Conservation (phyloP, 352 stramenopile species). For the Phytophthora hibernalis region DNA sequence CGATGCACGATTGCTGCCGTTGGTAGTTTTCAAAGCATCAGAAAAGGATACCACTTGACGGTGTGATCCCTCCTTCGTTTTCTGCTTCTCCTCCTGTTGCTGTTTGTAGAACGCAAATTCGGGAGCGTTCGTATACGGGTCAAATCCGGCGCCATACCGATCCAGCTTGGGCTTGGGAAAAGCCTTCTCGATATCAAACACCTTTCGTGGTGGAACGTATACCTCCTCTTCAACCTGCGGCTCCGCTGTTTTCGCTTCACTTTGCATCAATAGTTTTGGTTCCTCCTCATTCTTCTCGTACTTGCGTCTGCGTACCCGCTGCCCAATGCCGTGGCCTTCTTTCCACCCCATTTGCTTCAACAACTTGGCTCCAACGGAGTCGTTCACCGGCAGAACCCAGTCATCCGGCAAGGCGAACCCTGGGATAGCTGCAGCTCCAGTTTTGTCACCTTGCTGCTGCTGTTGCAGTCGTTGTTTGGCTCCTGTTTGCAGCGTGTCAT, state of each 20-base stretch:
- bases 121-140: conserved; percentile 75
- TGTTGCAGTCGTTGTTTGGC: conserved; percentile 45
- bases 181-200: conserved; percentile 51
- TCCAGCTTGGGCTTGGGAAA: conserved; percentile 82
- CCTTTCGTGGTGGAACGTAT: conserved; percentile 64
- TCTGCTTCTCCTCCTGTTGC: conserved; percentile 32
- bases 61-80: conserved; percentile 32
- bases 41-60: conserved; percentile 78
- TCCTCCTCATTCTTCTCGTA: conserved; percentile 25
- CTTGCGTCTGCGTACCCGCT: conserved; percentile 62
- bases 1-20: conserved; percentile 43
- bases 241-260: conserved; percentile 9
- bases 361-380: conserved; percentile 86
- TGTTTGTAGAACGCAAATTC: conserved; percentile 75
- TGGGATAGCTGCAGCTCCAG: conserved; percentile 29
- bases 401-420: conserved; percentile 73
- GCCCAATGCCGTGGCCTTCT: conserved; percentile 89
- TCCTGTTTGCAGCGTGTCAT: conserved; percentile 60
- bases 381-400: conserved; percentile 69
- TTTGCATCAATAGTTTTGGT: conserved; percentile 18
- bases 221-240: conserved; percentile 45
- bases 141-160: conserved; percentile 79
- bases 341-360: conserved; percentile 93
- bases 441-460: conserved; percentile 11
- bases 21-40: conserved; percentile 59